Conservation (phyloP, 345 rosid species). For the Xanthoceras sorbifolium region DNA sequence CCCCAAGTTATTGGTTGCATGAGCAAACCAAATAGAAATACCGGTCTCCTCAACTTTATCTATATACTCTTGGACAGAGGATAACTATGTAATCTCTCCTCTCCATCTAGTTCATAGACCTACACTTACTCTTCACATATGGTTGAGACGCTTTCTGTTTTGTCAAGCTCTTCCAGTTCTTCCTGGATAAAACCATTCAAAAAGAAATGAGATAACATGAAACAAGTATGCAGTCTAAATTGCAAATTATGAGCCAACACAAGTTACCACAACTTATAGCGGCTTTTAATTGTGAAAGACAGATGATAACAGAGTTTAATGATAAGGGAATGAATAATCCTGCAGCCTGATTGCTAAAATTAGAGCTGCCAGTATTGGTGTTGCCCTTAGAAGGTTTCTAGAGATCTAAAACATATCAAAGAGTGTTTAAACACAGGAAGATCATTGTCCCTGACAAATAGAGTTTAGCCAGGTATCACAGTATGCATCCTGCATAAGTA, state of each 20-base stretch:
- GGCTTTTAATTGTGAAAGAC: constrained; percentile 2
- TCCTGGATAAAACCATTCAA: constrained; percentile 39
- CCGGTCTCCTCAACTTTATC: background rate
- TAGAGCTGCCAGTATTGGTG: background rate
- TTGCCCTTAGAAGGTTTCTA: background rate
- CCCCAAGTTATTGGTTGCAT: background rate
- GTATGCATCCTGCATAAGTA: constrained; percentile 1
- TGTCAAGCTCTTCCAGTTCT: constrained; percentile 61
- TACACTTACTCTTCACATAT: constrained; percentile 66
- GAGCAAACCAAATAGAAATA: background rate
- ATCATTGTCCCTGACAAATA: background rate
- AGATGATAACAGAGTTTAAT: background rate
- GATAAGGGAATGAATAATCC: background rate
- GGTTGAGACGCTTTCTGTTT: constrained; percentile 43
- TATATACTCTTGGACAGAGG: background rate
- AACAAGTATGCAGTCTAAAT: constrained; percentile 1
- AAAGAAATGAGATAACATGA: background rate
- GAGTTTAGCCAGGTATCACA: background rate
- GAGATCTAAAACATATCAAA: background rate
- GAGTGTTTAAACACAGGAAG: background rate
- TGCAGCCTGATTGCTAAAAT: background rate
- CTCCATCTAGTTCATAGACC: constrained; percentile 2
- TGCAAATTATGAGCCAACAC: constrained; percentile 1
- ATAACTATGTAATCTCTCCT: background rate
- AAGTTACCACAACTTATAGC: background rate